Evolutionary conservation across 108 stramenopile species (phyloP).

Genomic region (Nitzschia putrida): DNA sequence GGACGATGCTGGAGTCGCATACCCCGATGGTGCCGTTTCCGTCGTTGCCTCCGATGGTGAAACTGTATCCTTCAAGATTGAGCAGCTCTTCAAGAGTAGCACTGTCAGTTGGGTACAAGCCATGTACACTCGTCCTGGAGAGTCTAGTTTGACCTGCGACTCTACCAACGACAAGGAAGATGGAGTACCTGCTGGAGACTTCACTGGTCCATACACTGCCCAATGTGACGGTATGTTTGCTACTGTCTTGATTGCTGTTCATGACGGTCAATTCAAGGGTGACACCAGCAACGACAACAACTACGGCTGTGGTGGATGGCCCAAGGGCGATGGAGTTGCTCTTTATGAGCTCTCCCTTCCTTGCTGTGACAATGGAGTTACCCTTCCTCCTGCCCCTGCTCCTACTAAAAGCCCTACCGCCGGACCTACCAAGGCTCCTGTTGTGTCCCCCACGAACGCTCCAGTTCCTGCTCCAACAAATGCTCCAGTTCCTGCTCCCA

Average conservation of each 20-base stretch:
- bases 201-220: neutral
- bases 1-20: no score
- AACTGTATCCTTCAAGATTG: neutral
- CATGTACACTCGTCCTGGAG: neutral
- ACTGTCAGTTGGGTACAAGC: conserved; percentile 1
- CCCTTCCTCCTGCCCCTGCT: neutral
- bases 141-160: neutral
- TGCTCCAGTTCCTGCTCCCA: no score
- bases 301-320: conserved; percentile 1
- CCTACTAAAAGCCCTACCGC: no score
- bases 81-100: neutral
- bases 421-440: conserved; percentile 12
- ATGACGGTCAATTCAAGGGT: conserved; percentile 2
- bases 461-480: no score
- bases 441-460: conserved; percentile 13
- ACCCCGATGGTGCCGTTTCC: no score
- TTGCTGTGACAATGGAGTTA: neutral
- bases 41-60: neutral
- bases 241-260: neutral
- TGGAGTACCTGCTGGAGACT: no score
- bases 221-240: neutral
- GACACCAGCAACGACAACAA: neutral
- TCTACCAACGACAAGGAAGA: neutral
- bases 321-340: neutral
- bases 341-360: neutral